Percentiles rank a stretch among this genome's conserved stretches.
These are phyloP conservation scores for Epichloe festucae DNA, from an alignment of 2,329 filamentous ascomycete species.

Conservation along the genomic window DNA sequence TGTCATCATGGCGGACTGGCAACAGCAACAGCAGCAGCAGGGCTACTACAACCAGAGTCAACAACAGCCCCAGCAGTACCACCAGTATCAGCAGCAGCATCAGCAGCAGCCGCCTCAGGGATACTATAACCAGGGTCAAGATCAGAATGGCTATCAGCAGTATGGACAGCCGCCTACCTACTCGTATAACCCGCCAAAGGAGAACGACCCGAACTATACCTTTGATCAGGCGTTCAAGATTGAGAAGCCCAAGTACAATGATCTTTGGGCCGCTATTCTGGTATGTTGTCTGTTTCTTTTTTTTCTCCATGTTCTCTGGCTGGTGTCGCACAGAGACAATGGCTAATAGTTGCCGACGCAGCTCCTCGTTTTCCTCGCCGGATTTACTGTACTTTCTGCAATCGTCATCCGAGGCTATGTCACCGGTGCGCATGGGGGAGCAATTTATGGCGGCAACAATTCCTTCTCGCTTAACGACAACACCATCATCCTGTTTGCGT, in stretches of 20 bases:
- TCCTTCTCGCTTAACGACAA: slow-evolving; percentile 63
- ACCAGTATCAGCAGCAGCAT: slow-evolving; percentile 6
- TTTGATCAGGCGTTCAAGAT: slow-evolving; percentile 79
- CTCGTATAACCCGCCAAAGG: slow-evolving; percentile 24
- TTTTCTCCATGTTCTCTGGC: no score
- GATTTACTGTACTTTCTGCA: slow-evolving; percentile 65
- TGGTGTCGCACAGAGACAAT: neutral
- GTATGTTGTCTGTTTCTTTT: slow-evolving; percentile 27
- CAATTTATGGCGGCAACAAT: slow-evolving; percentile 59
- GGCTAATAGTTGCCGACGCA: slow-evolving; percentile 15
- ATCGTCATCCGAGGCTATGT: slow-evolving; percentile 65
- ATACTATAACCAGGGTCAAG: slow-evolving; percentile 9
- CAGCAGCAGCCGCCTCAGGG: slow-evolving; percentile 9
- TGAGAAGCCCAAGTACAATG: slow-evolving; percentile 75
- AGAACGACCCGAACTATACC: slow-evolving; percentile 33
- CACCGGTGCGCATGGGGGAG: slow-evolving; percentile 47
- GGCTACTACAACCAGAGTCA: slow-evolving; percentile 1
- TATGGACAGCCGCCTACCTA: slow-evolving; percentile 19
- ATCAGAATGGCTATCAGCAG: slow-evolving; percentile 13
- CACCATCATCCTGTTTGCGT: slow-evolving; percentile 73
- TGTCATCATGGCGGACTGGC: slow-evolving; percentile 1
- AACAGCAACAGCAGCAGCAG: slow-evolving; percentile 1
- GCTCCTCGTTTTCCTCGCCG: slow-evolving; percentile 58
- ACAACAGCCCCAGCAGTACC: slow-evolving; percentile 3
- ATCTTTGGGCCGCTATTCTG: slow-evolving; percentile 76